phyloP scores from a whole-genome alignment of 495 filamentous ascomycete species.

The Friedmanniomyces endolithicus region DNA sequence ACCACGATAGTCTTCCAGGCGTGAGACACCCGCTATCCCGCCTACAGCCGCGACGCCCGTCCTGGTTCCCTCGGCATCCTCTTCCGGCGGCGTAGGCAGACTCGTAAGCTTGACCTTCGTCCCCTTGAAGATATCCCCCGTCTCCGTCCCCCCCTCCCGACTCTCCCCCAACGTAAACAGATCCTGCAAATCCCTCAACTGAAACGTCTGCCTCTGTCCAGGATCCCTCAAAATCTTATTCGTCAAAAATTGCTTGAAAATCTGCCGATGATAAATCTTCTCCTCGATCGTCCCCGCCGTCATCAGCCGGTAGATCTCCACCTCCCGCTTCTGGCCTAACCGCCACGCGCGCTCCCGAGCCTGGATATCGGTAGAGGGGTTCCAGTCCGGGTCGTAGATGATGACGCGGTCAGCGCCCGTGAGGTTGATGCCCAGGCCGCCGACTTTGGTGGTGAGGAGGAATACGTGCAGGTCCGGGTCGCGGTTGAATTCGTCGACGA shows the following conservation, averaged over 20 bases:
- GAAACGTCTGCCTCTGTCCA: conserved; percentile 75
- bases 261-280: conserved; percentile 96
- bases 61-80: conserved; percentile 1
- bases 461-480: conserved; percentile 71
- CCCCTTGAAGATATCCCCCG: conserved; percentile 69
- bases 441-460: conserved; percentile 86
- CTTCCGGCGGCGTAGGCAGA: conserved; percentile 22
- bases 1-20: conserved; percentile 27
- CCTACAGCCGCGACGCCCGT: background rate
- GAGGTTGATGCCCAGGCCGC: conserved; percentile 83
- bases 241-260: conserved; percentile 90
- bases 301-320: conserved; percentile 89
- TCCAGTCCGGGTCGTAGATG: conserved; percentile 97
- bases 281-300: conserved; percentile 97
- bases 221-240: conserved; percentile 91
- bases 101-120: conserved; percentile 55
- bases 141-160: conserved; percentile 61
- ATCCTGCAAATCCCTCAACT: conserved; percentile 75
- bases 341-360: conserved; percentile 95
- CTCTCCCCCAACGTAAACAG: conserved; percentile 69
- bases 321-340: conserved; percentile 83
- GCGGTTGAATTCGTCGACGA: conserved; percentile 88
- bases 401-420: conserved; percentile 93
- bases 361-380: conserved; percentile 85
- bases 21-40: conserved; percentile 45